phyloP scores from a whole-genome alignment of 1,139 yeast genomes.

The Entelexis sorbosivorans region DNA sequence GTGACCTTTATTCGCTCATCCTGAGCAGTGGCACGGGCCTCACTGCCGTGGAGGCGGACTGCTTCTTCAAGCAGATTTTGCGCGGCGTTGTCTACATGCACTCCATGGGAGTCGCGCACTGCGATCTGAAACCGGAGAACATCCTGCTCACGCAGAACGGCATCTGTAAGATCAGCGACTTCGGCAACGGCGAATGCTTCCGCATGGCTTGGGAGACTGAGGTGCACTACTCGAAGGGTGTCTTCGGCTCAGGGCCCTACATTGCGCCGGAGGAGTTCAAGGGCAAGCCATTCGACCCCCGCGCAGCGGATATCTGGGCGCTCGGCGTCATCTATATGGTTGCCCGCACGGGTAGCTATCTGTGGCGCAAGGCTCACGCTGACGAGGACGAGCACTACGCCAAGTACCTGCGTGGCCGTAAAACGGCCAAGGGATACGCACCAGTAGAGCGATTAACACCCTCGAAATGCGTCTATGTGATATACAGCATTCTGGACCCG shows the following conservation, averaged over 20 bases:
- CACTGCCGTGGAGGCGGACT: constrained; percentile 82
- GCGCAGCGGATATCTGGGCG: constrained; percentile 92
- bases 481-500: constrained; percentile 86
- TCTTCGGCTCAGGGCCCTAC: constrained; percentile 87
- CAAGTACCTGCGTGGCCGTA: constrained; percentile 63
- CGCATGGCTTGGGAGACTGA: constrained; percentile 94
- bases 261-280: constrained; percentile 93
- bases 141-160: constrained; percentile 71
- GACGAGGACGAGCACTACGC: constrained; percentile 70
- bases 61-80: constrained; percentile 84
- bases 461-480: constrained; percentile 76
- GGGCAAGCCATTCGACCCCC: constrained; percentile 67
- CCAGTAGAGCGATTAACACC: constrained; percentile 78
- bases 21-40: constrained; percentile 68
- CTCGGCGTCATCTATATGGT: constrained; percentile 97
- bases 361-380: constrained; percentile 74
- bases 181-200: constrained; percentile 93
- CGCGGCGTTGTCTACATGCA: constrained; percentile 94
- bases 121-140: constrained; percentile 93
- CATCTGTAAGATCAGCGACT: constrained; percentile 77
- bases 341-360: constrained; percentile 89
- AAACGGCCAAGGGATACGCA: constrained; percentile 73
- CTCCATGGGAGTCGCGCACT: constrained; percentile 91
- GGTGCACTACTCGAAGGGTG: constrained; percentile 70
- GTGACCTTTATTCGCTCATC: constrained; percentile 79